phyloP scores from a whole-genome alignment of 345 rosid genomes.

The Lepidium didymum region DNA sequence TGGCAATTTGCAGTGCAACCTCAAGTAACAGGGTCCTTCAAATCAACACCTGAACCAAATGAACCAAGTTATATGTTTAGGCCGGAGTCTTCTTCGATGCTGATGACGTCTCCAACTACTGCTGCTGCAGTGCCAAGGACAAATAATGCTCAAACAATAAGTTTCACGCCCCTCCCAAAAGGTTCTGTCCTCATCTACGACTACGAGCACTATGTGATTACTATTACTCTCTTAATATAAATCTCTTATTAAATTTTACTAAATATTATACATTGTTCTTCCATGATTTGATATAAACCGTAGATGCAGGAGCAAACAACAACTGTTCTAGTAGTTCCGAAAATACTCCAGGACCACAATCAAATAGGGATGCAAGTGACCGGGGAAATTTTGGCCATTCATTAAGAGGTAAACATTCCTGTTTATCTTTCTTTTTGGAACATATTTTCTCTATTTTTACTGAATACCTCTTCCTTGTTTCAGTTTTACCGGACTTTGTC shows the following conservation, averaged over 20 bases:
- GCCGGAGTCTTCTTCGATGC: constrained; percentile 56
- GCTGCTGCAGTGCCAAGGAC: constrained; percentile 44
- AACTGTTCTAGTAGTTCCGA: constrained; percentile 65
- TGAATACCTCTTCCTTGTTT: constrained; percentile 19
- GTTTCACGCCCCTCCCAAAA: constrained; percentile 39
- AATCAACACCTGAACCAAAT: constrained; percentile 36
- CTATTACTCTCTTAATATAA: neutral
- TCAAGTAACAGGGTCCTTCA: constrained; percentile 42
- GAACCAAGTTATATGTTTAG: constrained; percentile 44
- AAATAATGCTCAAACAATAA: constrained; percentile 41
- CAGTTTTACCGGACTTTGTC: constrained; percentile 83
- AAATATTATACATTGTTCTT: neutral
- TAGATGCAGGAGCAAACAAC: constrained; percentile 37
- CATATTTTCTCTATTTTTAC: neutral
- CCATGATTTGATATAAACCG: constrained; percentile 9
- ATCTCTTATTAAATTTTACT: neutral
- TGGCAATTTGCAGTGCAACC: constrained; percentile 37
- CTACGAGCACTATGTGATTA: neutral
- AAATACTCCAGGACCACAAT: constrained; percentile 44
- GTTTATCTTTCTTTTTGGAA: neutral
- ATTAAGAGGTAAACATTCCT: constrained; percentile 44
- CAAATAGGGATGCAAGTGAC: constrained; percentile 36
- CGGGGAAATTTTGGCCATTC: constrained; percentile 46
- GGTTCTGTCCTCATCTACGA: constrained; percentile 28
- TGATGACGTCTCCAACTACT: constrained; percentile 37